Base-by-base conservation (phyloP, 768 basidiomycete genomes). In the Russula compacta region DNA sequence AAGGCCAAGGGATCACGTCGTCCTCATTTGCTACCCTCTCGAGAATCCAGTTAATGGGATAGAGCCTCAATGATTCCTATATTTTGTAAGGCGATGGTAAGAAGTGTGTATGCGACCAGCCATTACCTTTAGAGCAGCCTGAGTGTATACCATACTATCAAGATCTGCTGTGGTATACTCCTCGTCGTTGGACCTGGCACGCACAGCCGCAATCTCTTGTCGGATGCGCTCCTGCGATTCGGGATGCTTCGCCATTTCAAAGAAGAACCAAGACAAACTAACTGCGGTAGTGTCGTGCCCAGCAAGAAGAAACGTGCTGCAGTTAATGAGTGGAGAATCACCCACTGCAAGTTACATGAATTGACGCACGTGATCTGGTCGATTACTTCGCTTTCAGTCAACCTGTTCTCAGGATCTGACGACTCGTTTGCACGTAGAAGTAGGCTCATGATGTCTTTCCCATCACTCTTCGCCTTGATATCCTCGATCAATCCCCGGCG, bases 391-490 rank as follows among this genome's bases (percentile, higher is more conserved):
- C 47, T 35, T 3, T 56, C 43, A 10, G 53, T 42, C 48, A 66
- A 19, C 36, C 49, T 64, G 40, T 33, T 6, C 1, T 33, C 15
- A 6, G 49, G 50, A 39, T 60, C 19, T 53, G 48, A 50, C 1
- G 64, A 59, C 10, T 35, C 21, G n/a, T 66, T 66, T 29, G 64
- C 62, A 36, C 63, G 64, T 14, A 59, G 35, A n/a, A 66, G 62
- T 17, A 64, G 50, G 51, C 63, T 64, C 9, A 64, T 38, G 17
- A 66, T 33, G 51, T 66, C 64, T n/a, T 64, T 64, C n/a, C 64
- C 62, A n/a, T 56, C 64, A 29, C 39, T n/a, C 14, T 36, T 53
- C 10, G 29, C 17, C 14, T 21, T 36, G 24, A 29, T 64, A 6
- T 66, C 33, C 29, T 35, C 39, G 21, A 66, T 29, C 32, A 66